Evolutionary conservation across 2,329 filamentous ascomycete genomes (phyloP), one percentile per base, ranked within the genome.

Genomic region (Didymella keratinophila): DNA sequence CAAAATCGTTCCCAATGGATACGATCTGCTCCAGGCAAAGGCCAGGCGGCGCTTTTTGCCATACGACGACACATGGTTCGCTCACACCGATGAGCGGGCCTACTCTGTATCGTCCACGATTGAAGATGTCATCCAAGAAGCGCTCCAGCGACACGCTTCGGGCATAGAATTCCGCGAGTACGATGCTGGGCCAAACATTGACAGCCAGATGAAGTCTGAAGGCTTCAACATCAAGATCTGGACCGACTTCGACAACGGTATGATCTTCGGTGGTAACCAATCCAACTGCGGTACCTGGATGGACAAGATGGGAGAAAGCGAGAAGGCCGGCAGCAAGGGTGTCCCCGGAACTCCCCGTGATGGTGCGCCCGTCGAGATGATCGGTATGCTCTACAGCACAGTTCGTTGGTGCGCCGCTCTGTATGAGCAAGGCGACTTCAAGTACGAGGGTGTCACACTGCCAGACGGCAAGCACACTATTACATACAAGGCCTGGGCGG

Each of bases 251-350:
- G 81, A 85, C 30, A 95, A 88, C 5, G 96, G 95, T 21, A 86
- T 99, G 63, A 89, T 99, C 57, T 97, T 96, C 71, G 95, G 96
- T 55, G 95, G 96, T 32, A 98, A 92, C 71, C 93, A 97, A 73
- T 84, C 81, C 78, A 99, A 99, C 78, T 99, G 96, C 70, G 95
- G 95, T 51, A 99, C 95, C 1, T 99, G 95, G 95, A 97, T 97
- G 93, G 95, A 99, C 83, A 99, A 99, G 84, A 99, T 99, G 95
- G 95, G 95, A n/a, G 95, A 99, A 77, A 97, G 93, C 62, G 87
- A 91, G 64, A 91, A 89, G 61, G 95, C 96, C 16, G 89, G 90
- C 58, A 97, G 89, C 71, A 98, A 97, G 80, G 96, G 95, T 48
- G 83, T 97, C 20, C 96, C 95, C 0, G 95, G 93, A 9, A 99